Conservation (phyloP, 1,139 yeast genomes). For the Magnusiomyces tetraspermus region DNA sequence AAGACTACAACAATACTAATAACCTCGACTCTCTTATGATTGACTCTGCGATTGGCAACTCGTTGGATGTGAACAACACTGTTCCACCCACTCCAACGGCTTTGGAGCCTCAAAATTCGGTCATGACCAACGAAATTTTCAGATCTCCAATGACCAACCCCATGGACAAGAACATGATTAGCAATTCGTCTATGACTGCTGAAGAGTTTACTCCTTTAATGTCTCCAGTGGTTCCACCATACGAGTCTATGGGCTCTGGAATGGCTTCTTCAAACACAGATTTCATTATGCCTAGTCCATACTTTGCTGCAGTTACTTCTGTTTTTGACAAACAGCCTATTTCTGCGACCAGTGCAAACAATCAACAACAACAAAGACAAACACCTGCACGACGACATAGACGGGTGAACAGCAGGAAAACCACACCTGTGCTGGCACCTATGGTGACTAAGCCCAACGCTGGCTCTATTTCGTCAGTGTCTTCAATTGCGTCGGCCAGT, state of each 20-base stretch:
- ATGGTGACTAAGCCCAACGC: slow-evolving; percentile 6
- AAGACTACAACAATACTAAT: slow-evolving; percentile 7
- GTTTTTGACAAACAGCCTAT: slow-evolving; percentile 39
- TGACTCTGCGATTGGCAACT: slow-evolving; percentile 1
- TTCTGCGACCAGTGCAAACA: too few species aligned
- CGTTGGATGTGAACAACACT: too few species aligned
- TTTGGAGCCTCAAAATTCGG: slow-evolving; percentile 7
- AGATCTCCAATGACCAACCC: slow-evolving; percentile 17
- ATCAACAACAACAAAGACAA: too few species aligned
- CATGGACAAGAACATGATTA: slow-evolving; percentile 6
- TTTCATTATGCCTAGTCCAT: slow-evolving; percentile 28
- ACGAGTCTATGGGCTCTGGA: slow-evolving; percentile 34
- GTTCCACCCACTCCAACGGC: slow-evolving; percentile 5
- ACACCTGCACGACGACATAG: slow-evolving; percentile 3
- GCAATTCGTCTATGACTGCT: slow-evolving; percentile 10
- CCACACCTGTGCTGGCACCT: slow-evolving; percentile 15
- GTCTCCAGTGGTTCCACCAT: slow-evolving; percentile 65
- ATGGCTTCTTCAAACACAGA: slow-evolving; percentile 20
- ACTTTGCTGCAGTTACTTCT: slow-evolving; percentile 49
- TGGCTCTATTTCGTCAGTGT: slow-evolving; percentile 10
- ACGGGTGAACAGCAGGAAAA: slow-evolving; percentile 1
- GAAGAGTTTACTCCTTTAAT: slow-evolving; percentile 56
- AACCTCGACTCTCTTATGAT: slow-evolving; percentile 10
- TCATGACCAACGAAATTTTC: slow-evolving; percentile 23
- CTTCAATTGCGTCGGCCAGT: neutral